Conservation (phyloP, 1,139 yeast genomes). For the Saccharomyces uvarum region DNA sequence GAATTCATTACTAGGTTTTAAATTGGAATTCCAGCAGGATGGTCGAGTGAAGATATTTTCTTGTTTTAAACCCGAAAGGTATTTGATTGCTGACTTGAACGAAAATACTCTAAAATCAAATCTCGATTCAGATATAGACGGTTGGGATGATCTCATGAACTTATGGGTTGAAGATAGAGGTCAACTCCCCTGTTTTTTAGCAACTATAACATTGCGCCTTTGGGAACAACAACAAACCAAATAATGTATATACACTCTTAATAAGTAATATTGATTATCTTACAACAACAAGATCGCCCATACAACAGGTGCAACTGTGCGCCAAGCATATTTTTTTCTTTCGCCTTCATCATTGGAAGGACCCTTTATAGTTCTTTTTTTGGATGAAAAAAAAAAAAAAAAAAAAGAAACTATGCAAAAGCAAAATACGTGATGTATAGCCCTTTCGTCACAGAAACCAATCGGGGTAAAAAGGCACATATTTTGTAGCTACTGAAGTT, state of each 20-base stretch:
- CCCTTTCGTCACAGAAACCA: background rate
- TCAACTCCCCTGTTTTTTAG: conserved; percentile 72
- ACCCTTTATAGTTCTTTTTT: background rate
- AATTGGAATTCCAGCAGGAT: conserved; percentile 61
- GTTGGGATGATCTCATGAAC: conserved; percentile 50
- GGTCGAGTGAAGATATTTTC: conserved; percentile 62
- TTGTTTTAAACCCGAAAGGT: conserved; percentile 38
- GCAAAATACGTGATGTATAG: background rate
- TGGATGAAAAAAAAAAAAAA: background rate
- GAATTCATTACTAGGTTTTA: conserved; percentile 63
- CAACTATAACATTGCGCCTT: conserved; percentile 64
- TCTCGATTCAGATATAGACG: conserved; percentile 23
- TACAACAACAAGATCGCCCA: background rate
- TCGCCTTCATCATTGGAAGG: background rate
- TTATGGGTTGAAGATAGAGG: conserved; percentile 64
- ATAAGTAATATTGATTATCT: background rate
- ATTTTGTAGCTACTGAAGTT: background rate
- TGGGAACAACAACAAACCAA: conserved; percentile 35
- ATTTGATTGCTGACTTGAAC: conserved; percentile 31
- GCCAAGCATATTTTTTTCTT: background rate
- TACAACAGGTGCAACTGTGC: background rate
- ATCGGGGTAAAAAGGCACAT: background rate
- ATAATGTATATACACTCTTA: background rate
- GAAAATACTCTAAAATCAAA: conserved; percentile 32
- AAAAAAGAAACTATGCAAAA: background rate